Conservation (phyloP, 2,329 filamentous ascomycete species). For the Westerdykella sp. region DNA sequence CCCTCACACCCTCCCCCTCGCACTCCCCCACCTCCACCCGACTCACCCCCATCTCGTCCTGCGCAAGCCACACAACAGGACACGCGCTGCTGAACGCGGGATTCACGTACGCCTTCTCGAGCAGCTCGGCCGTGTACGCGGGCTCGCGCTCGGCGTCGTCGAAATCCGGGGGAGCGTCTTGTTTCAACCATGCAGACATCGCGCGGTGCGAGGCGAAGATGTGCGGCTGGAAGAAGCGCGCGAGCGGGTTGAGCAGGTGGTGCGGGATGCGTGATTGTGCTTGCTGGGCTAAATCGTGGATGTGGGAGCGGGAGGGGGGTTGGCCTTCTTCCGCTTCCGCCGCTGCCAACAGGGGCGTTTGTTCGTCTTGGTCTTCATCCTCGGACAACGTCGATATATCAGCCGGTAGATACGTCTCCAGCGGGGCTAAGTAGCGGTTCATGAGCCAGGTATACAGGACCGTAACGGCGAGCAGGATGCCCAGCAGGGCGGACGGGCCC, state of each 20-base stretch:
- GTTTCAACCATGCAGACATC: constrained; percentile 29
- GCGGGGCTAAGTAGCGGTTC: constrained; percentile 30
- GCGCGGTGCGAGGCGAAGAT: constrained; percentile 30
- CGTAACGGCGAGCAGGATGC: constrained; percentile 26
- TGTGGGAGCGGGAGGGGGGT: constrained; percentile 14
- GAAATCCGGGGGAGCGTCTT: constrained; percentile 13
- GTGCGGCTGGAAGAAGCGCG: constrained; percentile 32
- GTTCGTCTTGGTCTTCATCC: constrained; percentile 12
- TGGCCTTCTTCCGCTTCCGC: constrained; percentile 32
- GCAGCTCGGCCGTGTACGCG: constrained; percentile 27
- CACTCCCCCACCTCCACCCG: constrained; percentile 27
- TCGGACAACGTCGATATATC: constrained; percentile 22
- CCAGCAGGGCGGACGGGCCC: constrained; percentile 29
- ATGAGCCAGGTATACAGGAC: constrained; percentile 29
- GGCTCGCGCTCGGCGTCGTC: constrained; percentile 22
- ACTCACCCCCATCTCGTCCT: constrained; percentile 28
- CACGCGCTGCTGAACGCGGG: constrained; percentile 30
- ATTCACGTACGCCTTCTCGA: constrained; percentile 32
- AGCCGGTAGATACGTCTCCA: constrained; percentile 32
- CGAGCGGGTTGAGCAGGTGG: constrained; percentile 22
- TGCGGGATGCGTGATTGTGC: constrained; percentile 19
- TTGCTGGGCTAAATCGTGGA: constrained; percentile 23
- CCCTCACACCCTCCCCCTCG: constrained; percentile 21
- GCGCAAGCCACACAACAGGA: constrained; percentile 31
- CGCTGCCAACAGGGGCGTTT: constrained; percentile 24